Base-by-base conservation (phyloP, 2,329 filamentous ascomycete species). In the Fusarium pseudonygamai region DNA sequence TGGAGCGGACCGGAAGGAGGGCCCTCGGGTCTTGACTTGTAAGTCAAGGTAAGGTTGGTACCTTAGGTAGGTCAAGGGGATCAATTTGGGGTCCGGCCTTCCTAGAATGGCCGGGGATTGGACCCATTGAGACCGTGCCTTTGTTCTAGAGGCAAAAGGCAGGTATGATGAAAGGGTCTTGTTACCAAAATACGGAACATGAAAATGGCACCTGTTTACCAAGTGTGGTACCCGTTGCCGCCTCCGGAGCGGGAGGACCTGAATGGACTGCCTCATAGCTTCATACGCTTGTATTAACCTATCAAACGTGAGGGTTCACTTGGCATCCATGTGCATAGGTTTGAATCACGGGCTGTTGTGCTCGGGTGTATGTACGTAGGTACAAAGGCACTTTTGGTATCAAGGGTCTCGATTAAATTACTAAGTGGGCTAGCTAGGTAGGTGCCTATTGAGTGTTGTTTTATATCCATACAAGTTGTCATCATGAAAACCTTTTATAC, bases 201-300 rank as follows among this genome's bases (percentile, higher is more conserved):
- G 67, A 73, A 73, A 67, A 71, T 73, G 52, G 62, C 71, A 73
- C 71, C 71, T 50, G 62, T 45, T 40, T 59, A 56, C 30, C 53
- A 62, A 52, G 42, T 36, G 55, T 71, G 40, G 71, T 71, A 73
- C 71, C 71, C 70, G 71, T 59, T 52, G 57, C 70, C 60, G 70
- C 69, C 49, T 34, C 32, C 13, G 18, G 30, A 34, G 22, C 34
- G 34, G 34, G 45, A 64, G 53, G 30, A 50, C 30, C 28, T 34
- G 49, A 43, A 52, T 56, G 49, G 30, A 46, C 55, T 26, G 15
- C n/a, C 55, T 32, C 28, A 28, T 28, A 28, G 30, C 32, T 13
- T 49, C 24, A 49, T 43, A 53, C 43, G 52, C 50, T 43, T 66
- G 46, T 46, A 30, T 36, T 10, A 28, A 26, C 66, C 70, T 73